Evolutionary conservation across 2,329 filamentous ascomycete species (phyloP).

Genomic region (Oidium heveae): DNA sequence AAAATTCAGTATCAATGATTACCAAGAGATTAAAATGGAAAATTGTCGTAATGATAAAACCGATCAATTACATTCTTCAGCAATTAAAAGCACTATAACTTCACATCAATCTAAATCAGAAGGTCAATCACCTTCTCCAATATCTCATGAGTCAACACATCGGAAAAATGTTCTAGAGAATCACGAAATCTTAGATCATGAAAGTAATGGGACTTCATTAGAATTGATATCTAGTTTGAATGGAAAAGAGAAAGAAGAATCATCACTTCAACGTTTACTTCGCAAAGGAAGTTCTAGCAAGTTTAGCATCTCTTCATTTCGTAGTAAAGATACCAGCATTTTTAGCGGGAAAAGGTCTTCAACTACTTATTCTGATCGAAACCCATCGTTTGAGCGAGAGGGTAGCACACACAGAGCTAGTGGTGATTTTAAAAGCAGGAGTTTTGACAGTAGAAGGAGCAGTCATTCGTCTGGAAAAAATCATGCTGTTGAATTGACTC

Average conservation of each 20-base stretch:
- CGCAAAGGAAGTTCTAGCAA: conserved; percentile 41
- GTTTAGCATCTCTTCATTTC: conserved; percentile 33
- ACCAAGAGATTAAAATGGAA: conserved; percentile 17
- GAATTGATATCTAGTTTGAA: conserved; percentile 21
- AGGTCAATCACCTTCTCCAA: conserved; percentile 26
- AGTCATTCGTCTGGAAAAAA: conserved; percentile 29
- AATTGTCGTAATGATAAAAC: conserved; percentile 18
- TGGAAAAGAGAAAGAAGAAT: conserved; percentile 20
- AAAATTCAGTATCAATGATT: conserved; percentile 32
- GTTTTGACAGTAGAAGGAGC: conserved; percentile 29
- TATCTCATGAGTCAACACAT: conserved; percentile 29
- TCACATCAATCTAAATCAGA: conserved; percentile 16
- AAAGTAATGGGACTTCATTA: conserved; percentile 29
- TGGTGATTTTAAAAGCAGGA: conserved; percentile 24
- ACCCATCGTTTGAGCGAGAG: conserved; percentile 27
- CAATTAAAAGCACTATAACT: neutral
- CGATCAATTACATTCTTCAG: neutral
- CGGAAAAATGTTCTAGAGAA: conserved; percentile 30
- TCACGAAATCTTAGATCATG: conserved; percentile 21
- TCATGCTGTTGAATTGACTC: conserved; percentile 18
- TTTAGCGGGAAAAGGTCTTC: conserved; percentile 27
- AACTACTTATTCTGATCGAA: conserved; percentile 29
- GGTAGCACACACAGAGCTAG: conserved; percentile 29
- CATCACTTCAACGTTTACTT: conserved; percentile 29
- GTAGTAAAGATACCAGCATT: conserved; percentile 25